Evolutionary conservation across 805 yeast genomes (phyloP).

Genomic region (Candida chauliodis): DNA sequence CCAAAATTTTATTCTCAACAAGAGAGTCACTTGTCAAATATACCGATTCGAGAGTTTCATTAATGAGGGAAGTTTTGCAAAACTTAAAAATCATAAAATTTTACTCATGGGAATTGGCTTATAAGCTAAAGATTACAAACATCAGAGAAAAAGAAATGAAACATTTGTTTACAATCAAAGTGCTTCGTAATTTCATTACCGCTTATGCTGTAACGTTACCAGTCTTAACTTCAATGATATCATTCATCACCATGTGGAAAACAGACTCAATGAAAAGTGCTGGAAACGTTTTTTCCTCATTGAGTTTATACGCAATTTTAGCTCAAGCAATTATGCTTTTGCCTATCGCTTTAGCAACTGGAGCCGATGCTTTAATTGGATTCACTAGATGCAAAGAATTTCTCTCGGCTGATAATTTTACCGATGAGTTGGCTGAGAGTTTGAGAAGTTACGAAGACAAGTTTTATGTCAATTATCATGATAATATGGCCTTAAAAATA

Average conservation of each 20-base stretch:
- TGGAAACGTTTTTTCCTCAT: slow-evolving; percentile 40
- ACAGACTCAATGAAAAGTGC: slow-evolving; percentile 37
- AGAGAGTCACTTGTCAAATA: slow-evolving; percentile 33
- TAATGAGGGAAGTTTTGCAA: slow-evolving; percentile 40
- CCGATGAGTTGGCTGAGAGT: slow-evolving; percentile 13
- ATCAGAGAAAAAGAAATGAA: slow-evolving; percentile 40
- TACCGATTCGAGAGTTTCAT: slow-evolving; percentile 41
- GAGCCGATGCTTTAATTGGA: slow-evolving; percentile 43
- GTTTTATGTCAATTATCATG: slow-evolving; percentile 5
- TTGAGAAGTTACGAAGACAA: slow-evolving; percentile 9
- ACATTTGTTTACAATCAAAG: slow-evolving; percentile 37
- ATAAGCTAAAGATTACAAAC: slow-evolving; percentile 30
- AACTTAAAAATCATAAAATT: slow-evolving; percentile 43
- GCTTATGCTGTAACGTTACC: slow-evolving; percentile 45
- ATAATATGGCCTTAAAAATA: slow-evolving; percentile 17
- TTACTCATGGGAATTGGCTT: slow-evolving; percentile 46
- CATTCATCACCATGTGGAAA: slow-evolving; percentile 45
- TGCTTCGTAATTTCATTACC: slow-evolving; percentile 38
- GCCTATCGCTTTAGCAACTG: slow-evolving; percentile 43
- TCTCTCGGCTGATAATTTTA: slow-evolving; percentile 23
- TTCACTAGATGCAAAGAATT: slow-evolving; percentile 27
- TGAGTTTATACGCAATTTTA: slow-evolving; percentile 39
- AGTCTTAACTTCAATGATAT: slow-evolving; percentile 40
- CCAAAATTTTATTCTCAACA: slow-evolving; percentile 31
- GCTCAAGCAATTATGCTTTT: slow-evolving; percentile 42